Conservation (phyloP, 768 basidiomycete genomes). For the Favolaschia claudopus region DNA sequence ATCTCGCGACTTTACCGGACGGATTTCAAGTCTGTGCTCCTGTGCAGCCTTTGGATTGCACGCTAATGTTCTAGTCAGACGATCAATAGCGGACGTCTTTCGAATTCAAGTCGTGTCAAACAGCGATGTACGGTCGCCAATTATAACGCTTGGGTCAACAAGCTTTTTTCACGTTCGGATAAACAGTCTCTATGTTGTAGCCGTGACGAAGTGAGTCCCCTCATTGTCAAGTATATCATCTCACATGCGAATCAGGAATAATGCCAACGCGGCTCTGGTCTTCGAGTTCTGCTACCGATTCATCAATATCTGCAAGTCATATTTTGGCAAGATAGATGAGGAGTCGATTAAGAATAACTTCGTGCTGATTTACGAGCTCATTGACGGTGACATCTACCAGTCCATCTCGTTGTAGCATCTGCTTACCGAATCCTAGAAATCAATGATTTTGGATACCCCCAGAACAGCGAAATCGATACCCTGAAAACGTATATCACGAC, state of each 20-base stretch:
- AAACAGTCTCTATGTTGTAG: slow-evolving; percentile 95
- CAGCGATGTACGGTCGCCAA: slow-evolving; percentile 95
- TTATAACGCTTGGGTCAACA: slow-evolving; percentile 96
- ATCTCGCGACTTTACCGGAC: slow-evolving; percentile 96
- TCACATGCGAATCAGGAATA: slow-evolving; percentile 62
- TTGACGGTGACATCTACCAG: slow-evolving; percentile 80
- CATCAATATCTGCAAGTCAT: slow-evolving; percentile 91
- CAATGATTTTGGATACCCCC: slow-evolving; percentile 98
- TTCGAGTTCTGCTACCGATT: slow-evolving; percentile 99
- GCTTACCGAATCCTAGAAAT: slow-evolving; percentile 67
- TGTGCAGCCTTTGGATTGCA: not conserved
- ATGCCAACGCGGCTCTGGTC: slow-evolving; percentile 96
- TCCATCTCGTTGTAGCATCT: not conserved
- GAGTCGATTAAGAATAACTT: slow-evolving; percentile 99
- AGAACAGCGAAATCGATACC: slow-evolving; percentile 98
- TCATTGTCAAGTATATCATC: not conserved
- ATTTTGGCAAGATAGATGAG: slow-evolving; percentile 98
- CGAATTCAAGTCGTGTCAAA: slow-evolving; percentile 99
- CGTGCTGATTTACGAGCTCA: slow-evolving; percentile 95
- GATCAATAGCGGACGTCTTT: slow-evolving; percentile 97
- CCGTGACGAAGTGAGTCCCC: slow-evolving; percentile 85
- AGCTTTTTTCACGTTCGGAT: slow-evolving; percentile 98
- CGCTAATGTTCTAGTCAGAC: slow-evolving; percentile 57
- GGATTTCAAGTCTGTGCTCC: slow-evolving; percentile 85
- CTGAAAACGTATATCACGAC: slow-evolving; percentile 98